Evolutionary conservation across 2,329 filamentous ascomycete species (phyloP).

Genomic region (Colletotrichum sp.): DNA sequence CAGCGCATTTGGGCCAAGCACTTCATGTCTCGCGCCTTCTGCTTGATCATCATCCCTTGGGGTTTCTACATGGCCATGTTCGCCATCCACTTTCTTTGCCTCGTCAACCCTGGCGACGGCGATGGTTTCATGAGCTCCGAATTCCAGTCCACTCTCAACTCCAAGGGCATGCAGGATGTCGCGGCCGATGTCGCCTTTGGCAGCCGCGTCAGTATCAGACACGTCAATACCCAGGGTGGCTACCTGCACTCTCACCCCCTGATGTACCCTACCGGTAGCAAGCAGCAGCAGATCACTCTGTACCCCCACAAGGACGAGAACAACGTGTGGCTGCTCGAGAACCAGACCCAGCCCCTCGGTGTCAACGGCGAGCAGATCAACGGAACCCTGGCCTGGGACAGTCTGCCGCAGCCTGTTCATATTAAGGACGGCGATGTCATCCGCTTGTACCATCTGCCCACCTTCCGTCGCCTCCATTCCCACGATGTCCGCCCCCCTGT

Average conservation of each 20-base stretch:
- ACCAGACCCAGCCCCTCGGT: slow-evolving; percentile 89
- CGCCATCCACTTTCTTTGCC: slow-evolving; percentile 91
- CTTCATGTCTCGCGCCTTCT: slow-evolving; percentile 88
- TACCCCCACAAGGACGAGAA: slow-evolving; percentile 99
- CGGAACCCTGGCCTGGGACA: slow-evolving; percentile 86
- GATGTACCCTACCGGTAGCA: slow-evolving; percentile 97
- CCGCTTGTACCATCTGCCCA: slow-evolving; percentile 82
- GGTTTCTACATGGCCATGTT: slow-evolving; percentile 98
- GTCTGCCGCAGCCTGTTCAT: slow-evolving; percentile 65
- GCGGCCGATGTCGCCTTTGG: slow-evolving; percentile 91
- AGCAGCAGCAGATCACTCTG: slow-evolving; percentile 97
- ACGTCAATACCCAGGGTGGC: slow-evolving; percentile 96
- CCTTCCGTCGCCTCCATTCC: slow-evolving; percentile 90
- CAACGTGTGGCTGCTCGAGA: slow-evolving; percentile 93
- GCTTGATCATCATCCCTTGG: slow-evolving; percentile 85
- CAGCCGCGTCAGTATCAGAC: slow-evolving; percentile 83
- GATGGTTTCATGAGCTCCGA: slow-evolving; percentile 99
- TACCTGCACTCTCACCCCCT: slow-evolving; percentile 96
- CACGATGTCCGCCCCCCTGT: slow-evolving; percentile 91
- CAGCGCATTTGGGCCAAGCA: slow-evolving; percentile 90
- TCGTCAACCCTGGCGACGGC: slow-evolving; percentile 93
- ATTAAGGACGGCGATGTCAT: slow-evolving; percentile 83
- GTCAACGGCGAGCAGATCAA: slow-evolving; percentile 77
- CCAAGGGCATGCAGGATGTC: slow-evolving; percentile 94
- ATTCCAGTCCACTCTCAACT: slow-evolving; percentile 97